Evolutionary conservation across 2,329 filamentous ascomycete genomes (phyloP).

Genomic region (Teratosphaeria destructans): DNA sequence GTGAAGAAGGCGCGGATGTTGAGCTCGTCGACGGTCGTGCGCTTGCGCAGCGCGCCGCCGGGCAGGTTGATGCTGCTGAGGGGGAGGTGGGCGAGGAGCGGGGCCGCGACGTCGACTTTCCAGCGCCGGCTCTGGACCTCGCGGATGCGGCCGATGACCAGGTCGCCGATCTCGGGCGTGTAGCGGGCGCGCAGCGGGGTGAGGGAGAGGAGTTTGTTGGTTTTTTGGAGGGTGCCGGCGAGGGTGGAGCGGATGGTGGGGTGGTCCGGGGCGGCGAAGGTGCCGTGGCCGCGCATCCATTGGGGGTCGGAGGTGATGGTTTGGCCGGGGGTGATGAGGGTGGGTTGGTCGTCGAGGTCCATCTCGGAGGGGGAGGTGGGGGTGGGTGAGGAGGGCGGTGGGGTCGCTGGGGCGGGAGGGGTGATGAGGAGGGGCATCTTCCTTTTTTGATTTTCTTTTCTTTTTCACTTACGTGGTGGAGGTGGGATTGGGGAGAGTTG

Average conservation of each 20-base stretch:
- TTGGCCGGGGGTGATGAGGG: constrained; percentile 79
- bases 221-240: constrained; percentile 80
- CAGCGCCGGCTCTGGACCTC: constrained; percentile 90
- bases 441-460: no score
- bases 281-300: constrained; percentile 97
- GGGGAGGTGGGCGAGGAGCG: constrained; percentile 73
- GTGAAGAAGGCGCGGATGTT: constrained; percentile 97
- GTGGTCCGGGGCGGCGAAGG: constrained; percentile 54
- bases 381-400: constrained; percentile 11
- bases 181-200: constrained; percentile 85
- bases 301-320: constrained; percentile 83
- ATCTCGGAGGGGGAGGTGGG: constrained; percentile 21
- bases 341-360: constrained; percentile 40
- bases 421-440: constrained; percentile 1
- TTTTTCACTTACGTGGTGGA: no score
- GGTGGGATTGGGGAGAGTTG: background rate
- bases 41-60: constrained; percentile 78
- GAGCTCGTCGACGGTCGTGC: constrained; percentile 91
- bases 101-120: constrained; percentile 88
- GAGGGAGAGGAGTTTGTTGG: constrained; percentile 93
- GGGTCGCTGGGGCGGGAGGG: background rate
- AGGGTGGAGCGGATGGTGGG: constrained; percentile 78
- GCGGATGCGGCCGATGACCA: constrained; percentile 86
- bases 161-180: constrained; percentile 88
- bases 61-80: constrained; percentile 89